These are phyloP conservation scores for Populus deltoides DNA, from an alignment of 345 rosid species.

Conservation along the genomic window DNA sequence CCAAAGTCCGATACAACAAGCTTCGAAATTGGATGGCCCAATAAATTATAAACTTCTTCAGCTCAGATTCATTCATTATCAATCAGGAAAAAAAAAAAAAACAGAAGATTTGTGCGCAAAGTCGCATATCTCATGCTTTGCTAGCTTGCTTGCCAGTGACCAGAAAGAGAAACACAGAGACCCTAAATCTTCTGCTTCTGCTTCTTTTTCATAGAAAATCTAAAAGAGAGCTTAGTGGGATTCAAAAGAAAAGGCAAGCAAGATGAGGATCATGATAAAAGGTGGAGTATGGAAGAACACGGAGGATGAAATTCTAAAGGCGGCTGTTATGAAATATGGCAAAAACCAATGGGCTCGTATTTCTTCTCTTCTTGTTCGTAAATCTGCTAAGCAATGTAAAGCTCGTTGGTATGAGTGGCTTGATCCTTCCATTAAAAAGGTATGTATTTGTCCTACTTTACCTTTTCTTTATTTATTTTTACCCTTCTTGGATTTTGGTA, in stretches of 20 bases:
- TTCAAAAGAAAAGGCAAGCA: slow-evolving; percentile 10
- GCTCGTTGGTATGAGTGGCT: slow-evolving; percentile 99
- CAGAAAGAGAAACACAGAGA: not conserved
- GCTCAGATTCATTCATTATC: not conserved
- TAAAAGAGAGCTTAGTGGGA: not conserved
- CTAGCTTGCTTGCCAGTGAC: not conserved
- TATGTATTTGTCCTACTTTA: slow-evolving; percentile 2
- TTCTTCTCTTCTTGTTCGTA: slow-evolving; percentile 94
- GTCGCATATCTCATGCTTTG: not conserved
- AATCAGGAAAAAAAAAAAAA: not conserved
- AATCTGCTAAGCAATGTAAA: slow-evolving; percentile 98
- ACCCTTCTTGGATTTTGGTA: not conserved
- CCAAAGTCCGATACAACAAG: not conserved
- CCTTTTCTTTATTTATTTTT: not conserved
- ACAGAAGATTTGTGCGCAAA: not conserved
- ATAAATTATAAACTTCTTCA: not conserved
- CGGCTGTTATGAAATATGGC: slow-evolving; percentile 99
- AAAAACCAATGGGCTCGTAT: slow-evolving; percentile 99
- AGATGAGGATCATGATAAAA: slow-evolving; percentile 99
- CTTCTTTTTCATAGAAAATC: not conserved
- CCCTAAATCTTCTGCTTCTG: not conserved
- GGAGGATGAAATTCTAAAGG: slow-evolving; percentile 98
- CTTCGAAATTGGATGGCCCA: not conserved
- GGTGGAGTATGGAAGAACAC: slow-evolving; percentile 99
- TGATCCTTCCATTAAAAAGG: slow-evolving; percentile 98